These are phyloP conservation scores for Auricularia sp. DNA, from an alignment of 768 basidiomycete genomes.

Conservation along the genomic window DNA sequence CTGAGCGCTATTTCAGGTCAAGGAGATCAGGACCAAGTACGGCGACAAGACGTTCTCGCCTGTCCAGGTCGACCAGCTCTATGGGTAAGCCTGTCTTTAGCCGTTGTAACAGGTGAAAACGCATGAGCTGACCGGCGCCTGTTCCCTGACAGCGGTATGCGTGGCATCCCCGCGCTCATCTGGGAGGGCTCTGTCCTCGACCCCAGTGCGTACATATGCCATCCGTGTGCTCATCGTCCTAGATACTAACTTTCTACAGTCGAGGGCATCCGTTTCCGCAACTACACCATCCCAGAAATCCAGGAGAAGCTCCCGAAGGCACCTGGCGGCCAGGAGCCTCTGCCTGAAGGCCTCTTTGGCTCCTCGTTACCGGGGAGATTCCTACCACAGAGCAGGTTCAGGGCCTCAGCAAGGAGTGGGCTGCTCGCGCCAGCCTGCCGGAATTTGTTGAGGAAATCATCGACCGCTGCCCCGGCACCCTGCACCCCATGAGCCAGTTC, in stretches of 20 bases:
- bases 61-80: conserved; percentile 82
- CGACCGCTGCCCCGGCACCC: conserved; percentile 83
- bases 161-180: conserved; percentile 84
- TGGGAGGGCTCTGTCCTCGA: conserved; percentile 99
- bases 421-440: conserved; percentile 81
- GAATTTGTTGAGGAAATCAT: conserved; percentile 95
- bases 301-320: conserved; percentile 83
- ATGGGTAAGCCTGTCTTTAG: conserved; percentile 44
- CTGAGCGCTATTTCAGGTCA: conserved; percentile 41
- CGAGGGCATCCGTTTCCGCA: conserved; percentile 97
- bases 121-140: conserved; percentile 7
- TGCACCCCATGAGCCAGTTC: conserved; percentile 99
- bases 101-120: background rate
- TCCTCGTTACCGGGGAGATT: conserved; percentile 88
- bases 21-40: conserved; percentile 72
- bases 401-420: conserved; percentile 87
- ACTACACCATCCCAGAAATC: conserved; percentile 87
- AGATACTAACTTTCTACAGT: conserved; percentile 32
- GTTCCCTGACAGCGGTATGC: conserved; percentile 54
- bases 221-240: background rate
- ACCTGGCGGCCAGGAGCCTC: conserved; percentile 76
- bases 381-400: conserved; percentile 84
- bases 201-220: conserved; percentile 43
- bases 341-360: conserved; percentile 92
- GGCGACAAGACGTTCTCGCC: conserved; percentile 92